phyloP scores from a whole-genome alignment of 208 protist species.

The Crithidia thermophila region DNA sequence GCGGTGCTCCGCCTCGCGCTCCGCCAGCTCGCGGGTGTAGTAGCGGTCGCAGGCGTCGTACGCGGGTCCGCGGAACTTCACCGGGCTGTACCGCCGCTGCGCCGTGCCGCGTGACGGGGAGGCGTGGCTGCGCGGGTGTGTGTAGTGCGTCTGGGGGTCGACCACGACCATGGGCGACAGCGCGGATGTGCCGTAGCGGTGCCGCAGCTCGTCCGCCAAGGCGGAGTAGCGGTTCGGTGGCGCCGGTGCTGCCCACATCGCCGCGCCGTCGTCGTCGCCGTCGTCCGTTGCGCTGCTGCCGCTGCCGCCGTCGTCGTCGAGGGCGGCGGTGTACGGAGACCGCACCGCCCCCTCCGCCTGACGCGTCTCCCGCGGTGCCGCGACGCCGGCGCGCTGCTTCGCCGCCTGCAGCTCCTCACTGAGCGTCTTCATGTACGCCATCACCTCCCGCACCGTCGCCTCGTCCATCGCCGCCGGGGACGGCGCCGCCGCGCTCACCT shows the following conservation, averaged over 20 bases:
- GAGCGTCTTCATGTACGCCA: conserved; percentile 67
- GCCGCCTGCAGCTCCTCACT: conserved; percentile 57
- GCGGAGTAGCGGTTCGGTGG: conserved; percentile 16
- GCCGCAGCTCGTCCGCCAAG: conserved; percentile 25
- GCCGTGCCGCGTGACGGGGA: not conserved
- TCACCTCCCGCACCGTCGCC: conserved; percentile 43
- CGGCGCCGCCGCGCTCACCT: not conserved
- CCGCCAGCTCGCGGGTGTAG: conserved; percentile 16
- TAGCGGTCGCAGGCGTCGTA: conserved; percentile 49
- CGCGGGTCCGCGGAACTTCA: conserved; percentile 30
- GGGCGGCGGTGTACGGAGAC: not conserved
- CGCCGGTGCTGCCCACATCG: too few relatives aligned
- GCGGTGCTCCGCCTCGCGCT: conserved; percentile 6
- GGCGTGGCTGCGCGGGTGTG: not conserved
- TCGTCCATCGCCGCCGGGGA: conserved; percentile 22
- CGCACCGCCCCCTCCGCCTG: conserved; percentile 4
- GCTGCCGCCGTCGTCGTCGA: not conserved
- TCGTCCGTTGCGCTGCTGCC: not conserved
- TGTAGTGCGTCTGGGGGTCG: conserved; percentile 22
- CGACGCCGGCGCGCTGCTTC: conserved; percentile 3
- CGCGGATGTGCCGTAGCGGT: conserved; percentile 16
- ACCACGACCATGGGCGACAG: conserved; percentile 27
- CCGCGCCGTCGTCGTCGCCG: not conserved
- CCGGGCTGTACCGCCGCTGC: conserved; percentile 39
- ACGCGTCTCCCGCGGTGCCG: not conserved